A percentile compares a stretch with the other conserved stretches of the same genome.
These are phyloP conservation scores for Penicillium freii DNA, from an alignment of 2,329 filamentous ascomycete species.

Conservation along the genomic window DNA sequence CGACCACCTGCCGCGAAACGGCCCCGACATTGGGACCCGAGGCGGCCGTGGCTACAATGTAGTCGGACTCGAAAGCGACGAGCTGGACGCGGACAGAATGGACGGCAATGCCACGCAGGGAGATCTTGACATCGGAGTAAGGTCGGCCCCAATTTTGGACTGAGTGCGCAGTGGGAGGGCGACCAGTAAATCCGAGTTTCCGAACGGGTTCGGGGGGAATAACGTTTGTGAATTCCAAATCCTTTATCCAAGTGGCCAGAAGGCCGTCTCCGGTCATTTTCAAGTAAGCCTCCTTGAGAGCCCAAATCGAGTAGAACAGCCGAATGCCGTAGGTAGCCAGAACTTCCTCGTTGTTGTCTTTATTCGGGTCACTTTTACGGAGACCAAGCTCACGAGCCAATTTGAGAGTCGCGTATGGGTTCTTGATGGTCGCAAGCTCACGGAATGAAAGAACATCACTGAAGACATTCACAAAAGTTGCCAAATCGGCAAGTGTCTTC, in stretches of 20 bases:
- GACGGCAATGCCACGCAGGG: constrained; percentile 48
- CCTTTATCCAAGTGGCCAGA: constrained; percentile 59
- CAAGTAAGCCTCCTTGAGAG: constrained; percentile 65
- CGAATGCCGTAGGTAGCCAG: constrained; percentile 56
- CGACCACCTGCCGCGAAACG: neutral
- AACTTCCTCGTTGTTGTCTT: constrained; percentile 13
- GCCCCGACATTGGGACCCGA: constrained; percentile 15
- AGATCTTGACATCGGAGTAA: constrained; percentile 49
- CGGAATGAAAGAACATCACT: constrained; percentile 57
- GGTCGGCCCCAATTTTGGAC: constrained; percentile 35
- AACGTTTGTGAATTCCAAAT: constrained; percentile 61
- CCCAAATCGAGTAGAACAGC: constrained; percentile 64
- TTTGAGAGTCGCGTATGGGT: constrained; percentile 26
- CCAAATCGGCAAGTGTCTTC: constrained; percentile 50
- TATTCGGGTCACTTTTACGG: constrained; percentile 7
- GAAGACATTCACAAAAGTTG: constrained; percentile 60
- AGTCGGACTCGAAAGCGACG: constrained; percentile 57
- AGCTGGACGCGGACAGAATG: constrained; percentile 57
- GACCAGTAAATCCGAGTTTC: neutral
- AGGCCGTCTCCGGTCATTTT: constrained; percentile 65
- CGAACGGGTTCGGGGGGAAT: constrained; percentile 43
- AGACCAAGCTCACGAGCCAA: constrained; percentile 15
- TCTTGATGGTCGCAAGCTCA: constrained; percentile 57
- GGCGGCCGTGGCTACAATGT: constrained; percentile 56
- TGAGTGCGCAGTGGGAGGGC: neutral